phyloP scores from a whole-genome alignment of 345 rosid species.

The Linum tenue region DNA sequence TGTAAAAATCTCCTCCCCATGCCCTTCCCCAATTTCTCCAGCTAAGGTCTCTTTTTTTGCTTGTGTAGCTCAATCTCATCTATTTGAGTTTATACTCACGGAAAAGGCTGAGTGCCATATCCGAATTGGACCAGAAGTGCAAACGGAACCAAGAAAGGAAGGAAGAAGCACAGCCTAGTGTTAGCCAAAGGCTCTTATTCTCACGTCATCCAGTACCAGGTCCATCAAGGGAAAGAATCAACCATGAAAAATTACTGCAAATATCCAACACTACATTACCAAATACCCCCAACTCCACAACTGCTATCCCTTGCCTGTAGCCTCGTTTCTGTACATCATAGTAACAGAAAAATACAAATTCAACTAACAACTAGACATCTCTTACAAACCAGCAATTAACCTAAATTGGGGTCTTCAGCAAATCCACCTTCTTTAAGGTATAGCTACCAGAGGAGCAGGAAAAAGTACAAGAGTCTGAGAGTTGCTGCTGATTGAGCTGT shows the following conservation, averaged over 20 bases:
- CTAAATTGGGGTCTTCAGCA: slow-evolving; percentile 1
- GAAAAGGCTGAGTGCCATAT: no score
- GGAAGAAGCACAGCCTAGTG: no score
- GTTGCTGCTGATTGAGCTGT: slow-evolving; percentile 44
- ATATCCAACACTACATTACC: slow-evolving; percentile 20
- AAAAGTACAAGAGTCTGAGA: slow-evolving; percentile 29
- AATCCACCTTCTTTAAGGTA: neutral
- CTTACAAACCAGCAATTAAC: slow-evolving; percentile 10
- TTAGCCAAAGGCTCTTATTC: no score
- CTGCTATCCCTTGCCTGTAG: slow-evolving; percentile 17
- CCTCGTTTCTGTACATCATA: slow-evolving; percentile 9
- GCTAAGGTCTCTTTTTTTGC: no score
- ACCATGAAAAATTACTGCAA: neutral
- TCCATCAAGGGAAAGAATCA: slow-evolving; percentile 19
- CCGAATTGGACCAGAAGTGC: no score
- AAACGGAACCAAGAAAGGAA: no score
- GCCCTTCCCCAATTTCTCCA: no score
- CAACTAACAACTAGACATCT: neutral
- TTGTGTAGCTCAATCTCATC: no score
- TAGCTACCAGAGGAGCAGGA: slow-evolving; percentile 36
- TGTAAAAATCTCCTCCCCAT: no score
- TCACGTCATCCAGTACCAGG: slow-evolving; percentile 19
- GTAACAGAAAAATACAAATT: no score
- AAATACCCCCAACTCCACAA: slow-evolving; percentile 8
- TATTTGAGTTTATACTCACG: no score